Percentiles rank a stretch among this genome's conserved stretches.
Conservation (phyloP, 148 eudicot species). For the Dianthus caryophyllus region DNA sequence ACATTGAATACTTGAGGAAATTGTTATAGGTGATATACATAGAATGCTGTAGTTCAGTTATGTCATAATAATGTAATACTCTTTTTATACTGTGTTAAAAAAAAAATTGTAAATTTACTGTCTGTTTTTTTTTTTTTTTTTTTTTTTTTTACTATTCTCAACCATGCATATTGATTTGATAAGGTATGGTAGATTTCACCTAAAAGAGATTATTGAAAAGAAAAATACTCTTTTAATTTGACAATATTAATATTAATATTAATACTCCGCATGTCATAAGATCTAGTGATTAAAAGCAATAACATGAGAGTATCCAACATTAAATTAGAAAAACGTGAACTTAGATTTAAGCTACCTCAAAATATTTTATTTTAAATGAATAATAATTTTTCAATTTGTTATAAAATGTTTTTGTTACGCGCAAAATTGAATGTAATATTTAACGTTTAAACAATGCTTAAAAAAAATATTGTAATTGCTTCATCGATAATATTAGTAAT, state of each 20-base stretch:
- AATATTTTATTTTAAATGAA: too few relatives aligned
- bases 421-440: neutral
- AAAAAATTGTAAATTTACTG: neutral
- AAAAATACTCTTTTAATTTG: too few relatives aligned
- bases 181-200: neutral
- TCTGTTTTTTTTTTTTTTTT: neutral
- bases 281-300: neutral
- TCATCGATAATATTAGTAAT: neutral
- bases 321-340: neutral
- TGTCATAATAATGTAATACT: neutral
- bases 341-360: too few relatives aligned
- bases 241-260: too few relatives aligned
- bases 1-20: neutral
- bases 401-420: neutral
- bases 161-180: neutral
- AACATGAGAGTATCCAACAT: neutral
- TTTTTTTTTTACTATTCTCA: neutral
- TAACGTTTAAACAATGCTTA: neutral
- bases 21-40: constrained; percentile 2
- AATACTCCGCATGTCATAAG: too few relatives aligned
- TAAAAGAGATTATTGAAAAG: neutral
- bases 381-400: too few relatives aligned
- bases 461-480: neutral
- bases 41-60: neutral
- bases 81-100: neutral